Evolutionary conservation across 352 stramenopile genomes (phyloP).

Genomic region (Phytophthora ohioensis): DNA sequence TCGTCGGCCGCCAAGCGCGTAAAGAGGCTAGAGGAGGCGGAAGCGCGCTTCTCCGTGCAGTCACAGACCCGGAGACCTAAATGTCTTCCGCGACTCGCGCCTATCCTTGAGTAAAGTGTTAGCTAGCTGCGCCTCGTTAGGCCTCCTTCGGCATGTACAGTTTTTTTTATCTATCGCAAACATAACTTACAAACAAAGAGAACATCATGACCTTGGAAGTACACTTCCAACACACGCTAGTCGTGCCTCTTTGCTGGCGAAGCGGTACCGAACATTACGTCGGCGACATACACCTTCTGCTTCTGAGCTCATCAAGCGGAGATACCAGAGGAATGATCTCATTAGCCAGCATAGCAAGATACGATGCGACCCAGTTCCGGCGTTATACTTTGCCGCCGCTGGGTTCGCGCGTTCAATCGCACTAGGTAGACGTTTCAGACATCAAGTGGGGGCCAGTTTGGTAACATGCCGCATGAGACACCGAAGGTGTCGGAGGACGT

Average conservation of each 20-base stretch:
- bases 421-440: background rate
- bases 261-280: conserved; percentile 4
- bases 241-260: background rate
- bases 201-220: conserved; percentile 27
- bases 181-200: conserved; percentile 42
- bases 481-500: too few species aligned
- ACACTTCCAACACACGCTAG: background rate
- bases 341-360: too few species aligned
- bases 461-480: background rate
- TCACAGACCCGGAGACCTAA: conserved; percentile 44
- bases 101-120: conserved; percentile 58
- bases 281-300: background rate
- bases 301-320: too few species aligned
- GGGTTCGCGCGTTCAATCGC: background rate
- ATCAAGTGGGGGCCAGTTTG: background rate
- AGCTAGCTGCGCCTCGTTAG: conserved; percentile 19
- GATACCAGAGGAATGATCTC: too few species aligned
- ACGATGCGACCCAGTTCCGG: background rate
- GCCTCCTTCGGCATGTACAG: conserved; percentile 35
- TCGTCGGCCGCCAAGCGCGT: conserved; percentile 86
- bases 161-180: conserved; percentile 38
- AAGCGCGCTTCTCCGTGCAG: conserved; percentile 68
- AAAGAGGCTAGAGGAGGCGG: conserved; percentile 84
- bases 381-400: background rate
- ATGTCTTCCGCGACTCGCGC: conserved; percentile 48